Base-by-base conservation (phyloP, 768 basidiomycete species). In the Rhodocollybia butyracea region DNA sequence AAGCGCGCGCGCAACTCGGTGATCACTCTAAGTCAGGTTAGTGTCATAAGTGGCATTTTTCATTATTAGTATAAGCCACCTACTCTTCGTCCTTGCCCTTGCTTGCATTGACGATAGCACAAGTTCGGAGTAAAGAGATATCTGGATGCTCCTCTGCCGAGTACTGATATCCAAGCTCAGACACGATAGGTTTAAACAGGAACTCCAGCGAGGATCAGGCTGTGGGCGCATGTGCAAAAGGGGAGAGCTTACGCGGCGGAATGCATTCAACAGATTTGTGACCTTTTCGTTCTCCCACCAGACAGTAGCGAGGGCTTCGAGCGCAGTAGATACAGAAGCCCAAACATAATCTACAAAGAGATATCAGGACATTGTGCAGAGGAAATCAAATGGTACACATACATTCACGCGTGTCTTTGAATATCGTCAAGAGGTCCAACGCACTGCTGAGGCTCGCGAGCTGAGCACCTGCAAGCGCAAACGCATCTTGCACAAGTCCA, bases 211-310 rank as follows among this genome's bases (percentile, higher is more conserved):
- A n/a, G 31, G 40, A 39, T 27, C 19, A 22, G 30, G 21, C 42
- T 19, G 26, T 15, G 22, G 46, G 22, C 21, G 26, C 46, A 19
- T 57, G 29, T 24, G 30, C 47, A 40, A 26, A 30, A 38, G 29
- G 51, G 11, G 31, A 47, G 26, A 54, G 34, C n/a, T 38, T 65
- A 87, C 89, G 63, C 76, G 72, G 56, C 81, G 75, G 68, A 91
- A 82, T 10, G 71, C 77, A 56, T 89, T 76, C 46, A 95, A 64
- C 45, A 76, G 73, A 34, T 76, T 77, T 32, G 73, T 75, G 60
- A 77, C 73, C 27, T 72, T 76, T 31, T 70, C 73, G 63, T 92
- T 73, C 68, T 96, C 94, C 89, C 91, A 97, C 89, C 93, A 97
- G 2, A 84, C 81, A 6, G 76, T 79, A 10, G 75, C 66, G 29